Base-by-base conservation (phyloP, 2,329 filamentous ascomycete species). In the Neoscytalidium dimidiatum region DNA sequence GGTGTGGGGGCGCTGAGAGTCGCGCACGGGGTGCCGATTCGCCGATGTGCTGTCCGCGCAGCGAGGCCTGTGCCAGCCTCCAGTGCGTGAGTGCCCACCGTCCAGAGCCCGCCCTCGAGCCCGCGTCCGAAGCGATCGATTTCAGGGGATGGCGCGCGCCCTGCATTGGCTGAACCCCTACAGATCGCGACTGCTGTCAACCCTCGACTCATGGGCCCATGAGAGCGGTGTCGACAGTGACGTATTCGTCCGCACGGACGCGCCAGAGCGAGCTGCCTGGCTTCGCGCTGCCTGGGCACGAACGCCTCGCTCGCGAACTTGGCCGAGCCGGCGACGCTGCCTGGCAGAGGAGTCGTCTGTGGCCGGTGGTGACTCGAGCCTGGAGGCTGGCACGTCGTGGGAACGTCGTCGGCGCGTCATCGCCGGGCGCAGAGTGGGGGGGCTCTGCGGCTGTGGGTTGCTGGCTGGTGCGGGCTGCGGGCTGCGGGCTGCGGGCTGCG, bases 171-270 rank as follows among this genome's bases (percentile, higher is more conserved):
- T 19, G 26, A 28, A 26, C 56, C 56, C 38, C 28, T 46, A 33
- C 38, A 11, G n/a, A 29, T 17, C 26, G 49, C 28, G 49, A 28
- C 28, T n/a, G 49, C 28, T 31, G 49, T 1, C 49, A 33, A 17
- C 49, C 49, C 7, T 17, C 29, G 11, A 33, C 38, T 19, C 38
- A 33, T 60, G 56, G 35, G 21, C 35, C 53, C 35, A 38, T 31
- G 26, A 44, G 49, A 60, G 56, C 56, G 56, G 56, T 60, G 56
- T 60, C 56, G 21, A 46, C 14, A 44, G 56, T 60, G 56, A 60
- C 56, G 56, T 60, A 60, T 44, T 21, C 56, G 41, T n/a, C 19
- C n/a, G 56, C 56, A 60, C 56, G 41, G 56, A 60, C 56, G 56
- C 53, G 17, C 43, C 17, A n/a, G n/a, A n/a, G n/a, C n/a, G n/a